Base-by-base conservation (phyloP, 2,329 filamentous ascomycete species). In the Ophiostoma australiae region DNA sequence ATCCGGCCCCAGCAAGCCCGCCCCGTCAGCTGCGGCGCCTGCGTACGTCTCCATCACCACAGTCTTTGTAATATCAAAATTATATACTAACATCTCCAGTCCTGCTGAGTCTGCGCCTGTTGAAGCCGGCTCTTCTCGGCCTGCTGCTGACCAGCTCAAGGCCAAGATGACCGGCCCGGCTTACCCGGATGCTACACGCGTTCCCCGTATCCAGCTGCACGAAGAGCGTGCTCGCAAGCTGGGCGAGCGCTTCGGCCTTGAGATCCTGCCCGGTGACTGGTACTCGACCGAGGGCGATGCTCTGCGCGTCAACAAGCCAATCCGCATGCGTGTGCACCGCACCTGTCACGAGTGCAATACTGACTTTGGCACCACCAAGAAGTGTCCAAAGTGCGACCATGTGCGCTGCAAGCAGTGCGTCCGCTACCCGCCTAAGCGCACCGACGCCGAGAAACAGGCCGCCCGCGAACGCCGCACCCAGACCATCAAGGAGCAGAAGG, bases 271-370 rank as follows among this genome's bases (percentile, higher is more conserved):
- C 52, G 82, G 81, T 73, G 84, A 86, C 73, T 86, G 85, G 82
- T 81, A 86, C 74, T 80, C 81, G 55, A 80, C 80, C 71, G 83
- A 84, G 73, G 86, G 87, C 69, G 83, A 85, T 37, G 86, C 86
- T 39, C 80, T 87, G 33, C 89, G 90, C 63, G 85, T 91, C 70
- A 89, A 92, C 78, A 93, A 91, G 82, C 86, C 90, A 15, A 91
- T 93, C 74, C 88, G 90, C 72, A 91, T 94, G 86, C 88, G 91
- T 70, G 87, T 93, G 70, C 90, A 91, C 78, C 87, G 90, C 75
- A 89, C 86, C 73, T 97, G 94, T 80, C 94, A 97, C 80, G 85
- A 87, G 75, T 97, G 94, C 82, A 86, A 89, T 72, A 87, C 90
- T 17, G 86, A 86, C 33, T 97, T 94, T 78, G 89, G 90, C 71